These are phyloP conservation scores for Bruguiera sexangula DNA, from an alignment of 345 rosid species.

Conservation along the genomic window DNA sequence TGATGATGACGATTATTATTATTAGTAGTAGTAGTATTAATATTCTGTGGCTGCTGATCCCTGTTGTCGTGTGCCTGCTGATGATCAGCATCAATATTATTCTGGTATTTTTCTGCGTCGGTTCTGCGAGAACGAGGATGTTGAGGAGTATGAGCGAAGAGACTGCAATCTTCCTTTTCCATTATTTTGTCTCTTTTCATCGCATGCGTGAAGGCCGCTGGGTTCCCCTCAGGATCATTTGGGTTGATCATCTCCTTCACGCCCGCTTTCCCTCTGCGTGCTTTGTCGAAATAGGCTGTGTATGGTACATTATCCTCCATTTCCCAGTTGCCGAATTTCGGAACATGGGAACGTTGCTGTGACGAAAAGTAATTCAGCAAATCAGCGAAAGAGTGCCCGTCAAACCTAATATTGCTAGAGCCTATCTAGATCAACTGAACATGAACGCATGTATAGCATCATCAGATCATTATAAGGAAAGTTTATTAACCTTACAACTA, in stretches of 20 bases:
- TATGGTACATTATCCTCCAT: conserved; percentile 39
- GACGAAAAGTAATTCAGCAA: background rate
- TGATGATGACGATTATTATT: no score
- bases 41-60: no score
- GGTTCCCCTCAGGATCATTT: conserved; percentile 57
- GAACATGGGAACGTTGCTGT: conserved; percentile 43
- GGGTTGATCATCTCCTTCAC: conserved; percentile 37
- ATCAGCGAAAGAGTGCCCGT: no score
- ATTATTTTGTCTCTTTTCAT: conserved; percentile 10
- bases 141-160: background rate
- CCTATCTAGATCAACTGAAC: no score
- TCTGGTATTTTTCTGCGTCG: background rate
- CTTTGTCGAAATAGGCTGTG: conserved; percentile 53
- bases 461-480: no score
- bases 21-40: no score
- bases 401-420: no score
- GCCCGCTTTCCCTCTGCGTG: conserved; percentile 39
- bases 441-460: no score
- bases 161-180: background rate
- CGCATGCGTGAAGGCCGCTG: conserved; percentile 28
- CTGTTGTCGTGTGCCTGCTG: no score
- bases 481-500: no score
- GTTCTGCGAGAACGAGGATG: background rate
- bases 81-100: no score
- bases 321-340: conserved; percentile 60